Evolutionary conservation across 257 asterid genomes (phyloP), one percentile per base, ranked within the genome.

Genomic region (Fraxinus americana): DNA sequence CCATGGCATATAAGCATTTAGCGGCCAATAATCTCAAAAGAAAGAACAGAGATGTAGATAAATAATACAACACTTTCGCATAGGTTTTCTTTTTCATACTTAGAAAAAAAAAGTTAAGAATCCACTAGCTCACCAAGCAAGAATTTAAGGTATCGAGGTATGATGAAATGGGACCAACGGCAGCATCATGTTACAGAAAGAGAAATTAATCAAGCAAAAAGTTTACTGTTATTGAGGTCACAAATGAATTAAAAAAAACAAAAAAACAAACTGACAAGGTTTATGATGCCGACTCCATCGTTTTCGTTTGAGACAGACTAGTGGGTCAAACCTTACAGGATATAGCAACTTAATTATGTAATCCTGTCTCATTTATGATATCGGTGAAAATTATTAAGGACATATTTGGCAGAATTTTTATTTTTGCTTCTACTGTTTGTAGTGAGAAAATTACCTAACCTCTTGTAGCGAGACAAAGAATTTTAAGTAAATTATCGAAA

Each of bases 301-400:
- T 82, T 84, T 87, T 76, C 87, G 83, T 67, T 77, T 78, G 71
- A 57, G 89, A 90, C 96, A 86, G 83, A 79, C 78, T 82, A 21
- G 82, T 83, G 83, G 90, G 93, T 89, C 96, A 90, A 90, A 87
- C 77, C 73, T 83, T 41, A 74, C 84, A 83, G 79, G 54, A 79
- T 75, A 81, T 69, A 63, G 67, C 39, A 77, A 80, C 78, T 83
- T 43, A 83, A 80, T 79, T 80, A 81, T 78, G 48, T 41, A 9
- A 41, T 43, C 50, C 50, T 43, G 50, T 78, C 77, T 80, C 66
- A 81, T 86, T 81, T 43, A 39, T 32, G 34, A 74, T 69, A 85
- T 88, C 69, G 77, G 77, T 79, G 84, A 82, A 71, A 82, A 74
- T 38, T 13, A 41, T 75, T 76, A 63, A 74, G 41, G 41, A 36